A percentile compares a stretch with the other conserved stretches of the same genome.
phyloP scores from a whole-genome alignment of 805 yeast genomes.

The Nakazawaea wyomingensis region DNA sequence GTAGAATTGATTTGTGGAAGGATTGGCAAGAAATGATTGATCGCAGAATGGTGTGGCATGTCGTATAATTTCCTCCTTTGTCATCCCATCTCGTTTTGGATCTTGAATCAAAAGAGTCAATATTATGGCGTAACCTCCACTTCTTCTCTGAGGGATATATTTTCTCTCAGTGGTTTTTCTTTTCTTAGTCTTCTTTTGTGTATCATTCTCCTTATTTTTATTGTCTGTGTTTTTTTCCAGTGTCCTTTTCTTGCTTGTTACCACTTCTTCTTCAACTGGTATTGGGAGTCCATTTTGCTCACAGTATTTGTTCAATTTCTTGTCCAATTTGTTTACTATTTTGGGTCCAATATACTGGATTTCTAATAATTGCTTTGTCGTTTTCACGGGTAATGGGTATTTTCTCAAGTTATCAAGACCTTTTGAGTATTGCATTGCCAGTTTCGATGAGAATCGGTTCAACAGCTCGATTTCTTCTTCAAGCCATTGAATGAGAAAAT shows the following conservation, averaged over 20 bases:
- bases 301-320: constrained; percentile 50
- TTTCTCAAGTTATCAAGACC: constrained; percentile 51
- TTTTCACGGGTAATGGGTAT: constrained; percentile 38
- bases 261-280: constrained; percentile 31
- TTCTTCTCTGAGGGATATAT: constrained; percentile 68
- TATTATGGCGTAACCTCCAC: constrained; percentile 84
- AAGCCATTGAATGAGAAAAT: constrained; percentile 53
- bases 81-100: constrained; percentile 46
- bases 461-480: constrained; percentile 44
- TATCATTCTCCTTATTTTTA: constrained; percentile 15
- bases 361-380: constrained; percentile 52
- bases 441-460: constrained; percentile 44
- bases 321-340: constrained; percentile 46
- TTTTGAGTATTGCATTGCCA: constrained; percentile 45
- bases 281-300: constrained; percentile 38
- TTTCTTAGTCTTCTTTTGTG: constrained; percentile 15
- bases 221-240: constrained; percentile 5
- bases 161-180: constrained; percentile 23
- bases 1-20: constrained; percentile 56
- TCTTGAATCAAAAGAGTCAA: constrained; percentile 52
- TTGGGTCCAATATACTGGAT: constrained; percentile 72
- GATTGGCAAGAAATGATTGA: constrained; percentile 52
- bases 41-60: constrained; percentile 53
- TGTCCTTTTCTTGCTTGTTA: constrained; percentile 18
- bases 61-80: constrained; percentile 52